phyloP scores from a whole-genome alignment of 257 asterid species.

The Jasminum sambac region DNA sequence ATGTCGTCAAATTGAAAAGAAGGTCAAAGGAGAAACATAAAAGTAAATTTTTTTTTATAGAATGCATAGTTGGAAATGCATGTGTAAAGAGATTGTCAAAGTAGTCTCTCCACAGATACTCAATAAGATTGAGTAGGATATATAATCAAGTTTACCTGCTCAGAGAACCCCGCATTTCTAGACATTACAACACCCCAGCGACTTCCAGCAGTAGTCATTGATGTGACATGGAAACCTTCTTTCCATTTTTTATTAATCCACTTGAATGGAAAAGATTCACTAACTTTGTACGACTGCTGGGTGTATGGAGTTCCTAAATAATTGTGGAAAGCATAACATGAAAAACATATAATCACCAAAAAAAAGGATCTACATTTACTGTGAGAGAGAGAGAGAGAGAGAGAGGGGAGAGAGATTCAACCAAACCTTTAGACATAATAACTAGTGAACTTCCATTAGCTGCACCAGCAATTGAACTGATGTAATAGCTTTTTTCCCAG shows the following conservation, averaged over 20 bases:
- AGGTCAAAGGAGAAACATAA: too few species aligned
- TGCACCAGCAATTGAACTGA: constrained; percentile 98
- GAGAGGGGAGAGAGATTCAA: not conserved
- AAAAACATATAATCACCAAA: not conserved
- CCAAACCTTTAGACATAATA: constrained; percentile 94
- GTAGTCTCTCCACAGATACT: too few species aligned
- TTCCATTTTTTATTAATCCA: constrained; percentile 99
- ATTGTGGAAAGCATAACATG: constrained; percentile 6
- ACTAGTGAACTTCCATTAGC: constrained; percentile 83
- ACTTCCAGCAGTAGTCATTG: constrained; percentile 98
- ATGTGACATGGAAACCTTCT: constrained; percentile 97
- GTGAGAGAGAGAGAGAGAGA: not conserved
- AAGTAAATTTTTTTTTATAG: too few species aligned
- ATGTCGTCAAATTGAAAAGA: too few species aligned
- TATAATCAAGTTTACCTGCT: constrained; percentile 58
- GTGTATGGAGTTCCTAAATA: constrained; percentile 85
- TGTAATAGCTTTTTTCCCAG: constrained; percentile 95
- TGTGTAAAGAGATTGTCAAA: too few species aligned
- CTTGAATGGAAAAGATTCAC: constrained; percentile 97
- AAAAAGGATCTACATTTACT: not conserved
- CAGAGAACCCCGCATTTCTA: constrained; percentile 85
- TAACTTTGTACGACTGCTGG: constrained; percentile 95
- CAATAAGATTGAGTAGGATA: not conserved
- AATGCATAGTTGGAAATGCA: too few species aligned
- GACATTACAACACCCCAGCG: constrained; percentile 99